Base-by-base conservation (phyloP, 345 rosid species). In the Microthlaspi erraticum region DNA sequence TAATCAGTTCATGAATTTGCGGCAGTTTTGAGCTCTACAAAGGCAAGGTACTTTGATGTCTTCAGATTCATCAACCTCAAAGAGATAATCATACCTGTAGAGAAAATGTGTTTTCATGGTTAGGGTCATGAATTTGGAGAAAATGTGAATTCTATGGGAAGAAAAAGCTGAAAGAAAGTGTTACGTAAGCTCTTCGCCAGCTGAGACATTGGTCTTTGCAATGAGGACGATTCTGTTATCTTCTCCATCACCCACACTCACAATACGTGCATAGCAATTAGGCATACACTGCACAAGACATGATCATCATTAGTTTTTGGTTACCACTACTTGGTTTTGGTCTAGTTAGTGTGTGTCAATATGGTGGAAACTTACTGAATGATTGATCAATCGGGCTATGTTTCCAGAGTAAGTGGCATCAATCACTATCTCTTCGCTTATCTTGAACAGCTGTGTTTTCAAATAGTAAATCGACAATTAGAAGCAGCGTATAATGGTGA, bases 351-450 rank as follows among this genome's bases (percentile, higher is more conserved):
- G 31, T 48, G 17, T 41, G 8, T 37, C 16, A 7, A 12, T 44
- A 36, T 44, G 42, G 36, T 26, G 36, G 29, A 69, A 70, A 51
- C 77, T 70, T 71, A 94, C 99, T 10, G 99, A 91, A 82, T 94
- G 99, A 77, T 94, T 94, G 82, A 91, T 94, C 51, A 94, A 57
- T 61, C 99, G 95, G 41, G 97, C 99, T 64, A 91, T 86, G 81
- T 91, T 94, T 80, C 99, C 99, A 59, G 81, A 86, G 64, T 86
- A 62, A 56, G 99, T 94, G 20, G 99, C 96, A 73, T 94, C 99
- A 46, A 94, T 87, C 64, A 91, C 97, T 55, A 91, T 87, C 79
- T 89, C 97, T 67, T 94, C 97, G 8, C 97, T 91, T 72, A 91
- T 91, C 82, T 94, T 94, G 79, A 94, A 94, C 37, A 94, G 77